phyloP scores from a whole-genome alignment of 148 eudicot genomes.

The Cornus kousa region DNA sequence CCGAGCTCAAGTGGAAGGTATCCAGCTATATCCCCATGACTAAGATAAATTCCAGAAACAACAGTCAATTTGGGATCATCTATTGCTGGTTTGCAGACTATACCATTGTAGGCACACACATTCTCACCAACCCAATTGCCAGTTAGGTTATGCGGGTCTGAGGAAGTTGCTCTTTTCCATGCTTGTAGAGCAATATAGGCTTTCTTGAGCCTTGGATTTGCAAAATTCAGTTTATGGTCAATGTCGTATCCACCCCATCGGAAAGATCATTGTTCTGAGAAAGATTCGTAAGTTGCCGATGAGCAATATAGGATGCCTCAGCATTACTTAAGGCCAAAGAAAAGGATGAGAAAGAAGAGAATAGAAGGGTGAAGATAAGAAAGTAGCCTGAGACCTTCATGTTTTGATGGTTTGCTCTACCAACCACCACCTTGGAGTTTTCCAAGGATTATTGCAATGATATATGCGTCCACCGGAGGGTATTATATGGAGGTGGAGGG shows the following conservation, averaged over 20 bases:
- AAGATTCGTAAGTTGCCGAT: constrained; percentile 16
- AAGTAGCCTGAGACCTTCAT: constrained; percentile 30
- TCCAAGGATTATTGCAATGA: too few relatives aligned
- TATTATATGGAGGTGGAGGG: too few relatives aligned
- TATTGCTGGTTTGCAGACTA: constrained; percentile 51
- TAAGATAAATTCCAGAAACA: constrained; percentile 73
- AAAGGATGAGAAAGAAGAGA: background rate
- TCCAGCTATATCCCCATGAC: constrained; percentile 59
- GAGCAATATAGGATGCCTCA: constrained; percentile 11
- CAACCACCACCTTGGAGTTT: too few relatives aligned
- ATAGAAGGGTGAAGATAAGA: constrained; percentile 25
- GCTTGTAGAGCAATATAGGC: constrained; percentile 70
- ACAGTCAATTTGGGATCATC: constrained; percentile 49
- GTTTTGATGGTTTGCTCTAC: background rate
- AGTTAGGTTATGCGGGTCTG: constrained; percentile 51
- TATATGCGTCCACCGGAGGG: too few relatives aligned
- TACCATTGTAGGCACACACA: constrained; percentile 65
- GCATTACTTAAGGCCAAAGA: background rate
- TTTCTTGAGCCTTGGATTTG: constrained; percentile 51
- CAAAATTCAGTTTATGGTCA: constrained; percentile 17
- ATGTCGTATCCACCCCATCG: too few relatives aligned
- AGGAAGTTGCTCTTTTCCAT: constrained; percentile 54
- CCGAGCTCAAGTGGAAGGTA: constrained; percentile 59
- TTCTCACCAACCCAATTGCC: constrained; percentile 64
- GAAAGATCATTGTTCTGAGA: too few relatives aligned